Evolutionary conservation across 1,284 basidiomycete genomes (phyloP).

Genomic region (Ceratobasidium sp.): DNA sequence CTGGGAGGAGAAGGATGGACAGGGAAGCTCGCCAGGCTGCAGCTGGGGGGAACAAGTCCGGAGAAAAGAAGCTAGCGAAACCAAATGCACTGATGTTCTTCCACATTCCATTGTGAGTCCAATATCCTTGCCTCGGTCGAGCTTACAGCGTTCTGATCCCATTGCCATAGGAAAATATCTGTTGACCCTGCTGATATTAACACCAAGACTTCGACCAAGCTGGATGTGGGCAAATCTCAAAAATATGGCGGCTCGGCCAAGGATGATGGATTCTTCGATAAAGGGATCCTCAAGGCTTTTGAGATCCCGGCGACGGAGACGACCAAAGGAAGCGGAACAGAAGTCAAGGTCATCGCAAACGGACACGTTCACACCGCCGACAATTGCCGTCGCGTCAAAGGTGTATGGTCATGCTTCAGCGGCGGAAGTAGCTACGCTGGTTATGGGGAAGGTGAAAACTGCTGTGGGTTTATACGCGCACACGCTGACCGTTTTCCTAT

Average conservation of each 20-base stretch:
- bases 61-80: slow-evolving; percentile 71
- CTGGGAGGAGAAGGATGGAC: slow-evolving; percentile 47
- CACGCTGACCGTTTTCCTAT: neutral
- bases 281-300: slow-evolving; percentile 69
- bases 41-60: slow-evolving; percentile 62
- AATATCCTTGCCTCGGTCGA: no score
- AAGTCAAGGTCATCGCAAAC: slow-evolving; percentile 85
- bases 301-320: slow-evolving; percentile 56
- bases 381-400: slow-evolving; percentile 82
- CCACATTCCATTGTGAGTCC: slow-evolving; percentile 89
- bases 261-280: slow-evolving; percentile 83
- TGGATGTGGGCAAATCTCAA: slow-evolving; percentile 67
- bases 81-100: slow-evolving; percentile 95
- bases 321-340: slow-evolving; percentile 63
- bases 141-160: no score
- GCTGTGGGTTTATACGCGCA: neutral
- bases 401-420: slow-evolving; percentile 94
- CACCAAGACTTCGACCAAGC: slow-evolving; percentile 59
- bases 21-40: slow-evolving; percentile 48
- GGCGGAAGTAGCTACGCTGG: slow-evolving; percentile 86
- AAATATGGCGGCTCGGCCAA: slow-evolving; percentile 32
- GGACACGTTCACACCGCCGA: slow-evolving; percentile 90
- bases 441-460: slow-evolving; percentile 75
- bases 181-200: slow-evolving; percentile 64
- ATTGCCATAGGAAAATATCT: slow-evolving; percentile 73